phyloP scores from a whole-genome alignment of 139 green algal species.

The Marvania coccoides region DNA sequence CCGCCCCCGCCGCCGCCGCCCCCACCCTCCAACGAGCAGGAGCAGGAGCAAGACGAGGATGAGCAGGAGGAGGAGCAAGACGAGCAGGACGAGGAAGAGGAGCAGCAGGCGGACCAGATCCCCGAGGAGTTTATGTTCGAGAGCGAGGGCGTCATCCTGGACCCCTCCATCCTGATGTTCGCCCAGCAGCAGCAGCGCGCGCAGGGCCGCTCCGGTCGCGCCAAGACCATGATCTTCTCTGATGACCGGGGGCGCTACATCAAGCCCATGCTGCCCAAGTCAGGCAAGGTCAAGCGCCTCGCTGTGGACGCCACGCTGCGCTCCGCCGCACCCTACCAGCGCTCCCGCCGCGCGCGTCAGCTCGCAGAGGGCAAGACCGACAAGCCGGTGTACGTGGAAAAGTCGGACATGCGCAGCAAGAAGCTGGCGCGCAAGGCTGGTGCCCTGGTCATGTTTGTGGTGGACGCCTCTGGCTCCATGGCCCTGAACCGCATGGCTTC shows the following conservation, averaged over 20 bases:
- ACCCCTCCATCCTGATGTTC: conserved; percentile 87
- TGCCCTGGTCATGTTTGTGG: conserved; percentile 83
- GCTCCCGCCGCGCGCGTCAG: conserved; percentile 35
- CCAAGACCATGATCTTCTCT: conserved; percentile 97
- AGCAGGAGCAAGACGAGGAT: conserved; percentile 60
- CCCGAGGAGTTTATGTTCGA: conserved; percentile 99
- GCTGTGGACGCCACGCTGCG: conserved; percentile 96
- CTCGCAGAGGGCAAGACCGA: conserved; percentile 12
- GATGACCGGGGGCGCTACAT: conserved; percentile 90
- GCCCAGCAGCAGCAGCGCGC: conserved; percentile 83
- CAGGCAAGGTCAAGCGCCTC: conserved; percentile 75
- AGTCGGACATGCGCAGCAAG: conserved; percentile 94
- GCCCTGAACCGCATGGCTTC: conserved; percentile 97
- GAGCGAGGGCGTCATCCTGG: conserved; percentile 88
- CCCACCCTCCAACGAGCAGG: conserved; percentile 50
- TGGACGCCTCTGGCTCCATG: conserved; percentile 90
- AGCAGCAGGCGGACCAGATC: conserved; percentile 66
- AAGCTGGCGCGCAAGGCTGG: conserved; percentile 93
- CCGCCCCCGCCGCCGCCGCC: conserved; percentile 83
- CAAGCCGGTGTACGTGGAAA: conserved; percentile 90
- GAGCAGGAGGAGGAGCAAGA: conserved; percentile 77
- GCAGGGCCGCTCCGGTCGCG: conserved; percentile 78
- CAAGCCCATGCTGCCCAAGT: conserved; percentile 98
- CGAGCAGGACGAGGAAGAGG: conserved; percentile 62
- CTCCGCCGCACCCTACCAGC: conserved; percentile 92